Base-by-base conservation (phyloP, 805 yeast genomes). In the Ogataea paraovalis region DNA sequence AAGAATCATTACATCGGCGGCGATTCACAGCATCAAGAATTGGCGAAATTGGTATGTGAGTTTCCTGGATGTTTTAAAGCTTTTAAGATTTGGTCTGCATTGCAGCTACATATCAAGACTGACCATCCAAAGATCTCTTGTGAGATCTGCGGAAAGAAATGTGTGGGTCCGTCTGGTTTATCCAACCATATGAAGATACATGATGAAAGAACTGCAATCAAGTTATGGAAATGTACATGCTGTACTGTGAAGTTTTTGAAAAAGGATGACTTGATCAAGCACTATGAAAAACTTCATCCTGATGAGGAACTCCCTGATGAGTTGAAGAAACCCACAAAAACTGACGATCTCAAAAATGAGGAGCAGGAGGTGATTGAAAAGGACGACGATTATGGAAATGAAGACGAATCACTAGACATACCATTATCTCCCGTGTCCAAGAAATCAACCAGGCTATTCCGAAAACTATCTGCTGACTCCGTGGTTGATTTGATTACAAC, bases 181-280 rank as follows among this genome's bases (percentile, higher is more conserved):
- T 67, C 74, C 16, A 79, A 83, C 70, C 97, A 91, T 61, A 80
- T 85, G 89, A 65, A 73, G 39, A 69, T 81, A 19, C 96, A 90
- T 64, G 82, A 82, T 54, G 79, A 74, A 4, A 57, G 60, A 2
- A 69, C 71, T 16, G 74, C 71, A 12, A 66, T 74, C n/a, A 79
- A 75, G 52, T 66, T 80, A 36, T 87, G 95, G 92, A 76, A 75
- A 47, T 88, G 96, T 66, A 61, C 65, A 1, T 69, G 70, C 44
- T 84, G 91, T 64, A 61, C 46, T 6, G 61, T 64, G 16, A 62
- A 73, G 27, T 85, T 79, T 56, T 72, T 74, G 4, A 80, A 79
- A 52, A 83, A 84, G 49, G 72, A 71, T 12, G 84, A 78, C 40
- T 67, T 86, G 23, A 56, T 79, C 0, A 64, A 64, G 0, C 96